These are phyloP conservation scores for Penicillium daleae DNA, from an alignment of 495 filamentous ascomycete genomes.

Conservation along the genomic window DNA sequence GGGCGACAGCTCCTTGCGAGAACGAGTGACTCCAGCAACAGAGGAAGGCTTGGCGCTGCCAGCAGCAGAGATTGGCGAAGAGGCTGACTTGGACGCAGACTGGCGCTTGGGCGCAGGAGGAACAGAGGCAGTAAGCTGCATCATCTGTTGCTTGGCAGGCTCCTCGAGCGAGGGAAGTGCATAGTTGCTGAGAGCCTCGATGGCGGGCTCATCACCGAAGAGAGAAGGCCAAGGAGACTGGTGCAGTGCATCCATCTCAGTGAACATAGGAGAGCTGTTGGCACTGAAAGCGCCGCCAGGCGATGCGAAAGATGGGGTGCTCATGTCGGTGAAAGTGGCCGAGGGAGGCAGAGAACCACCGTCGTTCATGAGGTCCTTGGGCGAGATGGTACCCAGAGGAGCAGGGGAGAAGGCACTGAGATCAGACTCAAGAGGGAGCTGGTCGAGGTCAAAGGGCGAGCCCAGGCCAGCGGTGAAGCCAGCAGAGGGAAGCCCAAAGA, in stretches of 20 bases:
- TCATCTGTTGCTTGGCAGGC: conserved; percentile 37
- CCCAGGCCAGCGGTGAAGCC: conserved; percentile 37
- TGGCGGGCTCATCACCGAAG: conserved; percentile 56
- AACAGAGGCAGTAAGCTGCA: conserved; percentile 37
- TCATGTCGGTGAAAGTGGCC: conserved; percentile 78
- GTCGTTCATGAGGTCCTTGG: conserved; percentile 78
- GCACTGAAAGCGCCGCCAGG: conserved; percentile 63
- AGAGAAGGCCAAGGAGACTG: conserved; percentile 57
- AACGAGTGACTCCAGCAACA: conserved; percentile 71
- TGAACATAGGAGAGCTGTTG: conserved; percentile 72
- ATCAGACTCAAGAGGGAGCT: conserved; percentile 21
- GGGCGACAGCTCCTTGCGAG: conserved; percentile 78
- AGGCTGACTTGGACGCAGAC: conserved; percentile 16
- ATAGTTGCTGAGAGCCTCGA: conserved; percentile 43
- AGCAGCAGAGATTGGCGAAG: conserved; percentile 30
- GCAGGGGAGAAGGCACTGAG: conserved; percentile 17
- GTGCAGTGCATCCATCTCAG: conserved; percentile 40
- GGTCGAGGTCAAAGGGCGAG: conserved; percentile 27
- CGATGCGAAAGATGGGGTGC: conserved; percentile 80
- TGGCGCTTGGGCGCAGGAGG: conserved; percentile 50
- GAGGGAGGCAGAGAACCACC: conserved; percentile 77
- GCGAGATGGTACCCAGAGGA: conserved; percentile 73
- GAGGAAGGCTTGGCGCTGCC: conserved; percentile 63
- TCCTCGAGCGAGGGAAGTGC: conserved; percentile 23
- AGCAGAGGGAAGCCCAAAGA: conserved; percentile 41